Evolutionary conservation across 2,329 filamentous ascomycete genomes (phyloP).

Genomic region (Hysterium pulicare): DNA sequence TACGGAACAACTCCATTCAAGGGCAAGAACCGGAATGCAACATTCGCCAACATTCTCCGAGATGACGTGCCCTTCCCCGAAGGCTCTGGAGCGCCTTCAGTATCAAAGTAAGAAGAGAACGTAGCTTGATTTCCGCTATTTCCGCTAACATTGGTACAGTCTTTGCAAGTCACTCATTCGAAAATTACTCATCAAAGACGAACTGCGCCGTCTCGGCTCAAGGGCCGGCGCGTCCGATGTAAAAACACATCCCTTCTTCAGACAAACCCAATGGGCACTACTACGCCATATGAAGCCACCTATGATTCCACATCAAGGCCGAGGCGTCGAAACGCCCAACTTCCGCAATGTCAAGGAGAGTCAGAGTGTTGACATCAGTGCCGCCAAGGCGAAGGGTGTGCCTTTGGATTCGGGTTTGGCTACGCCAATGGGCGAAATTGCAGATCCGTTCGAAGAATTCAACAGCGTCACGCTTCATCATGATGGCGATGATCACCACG

Average conservation of each 20-base stretch:
- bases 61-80: conserved; percentile 97
- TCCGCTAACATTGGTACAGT: conserved; percentile 51
- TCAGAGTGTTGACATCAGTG: conserved; percentile 78
- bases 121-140: not conserved
- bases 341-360: conserved; percentile 98
- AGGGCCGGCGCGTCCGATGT: conserved; percentile 95
- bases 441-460: conserved; percentile 96
- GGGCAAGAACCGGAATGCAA: conserved; percentile 97
- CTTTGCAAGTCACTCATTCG: conserved; percentile 95
- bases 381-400: conserved; percentile 65
- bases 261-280: conserved; percentile 91
- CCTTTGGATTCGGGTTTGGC: conserved; percentile 80
- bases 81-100: conserved; percentile 74
- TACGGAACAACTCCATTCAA: conserved; percentile 99
- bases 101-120: conserved; percentile 75
- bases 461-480: conserved; percentile 98
- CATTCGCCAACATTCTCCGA: conserved; percentile 92
- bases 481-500: conserved; percentile 75
- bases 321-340: conserved; percentile 90
- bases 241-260: conserved; percentile 94
- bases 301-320: conserved; percentile 88
- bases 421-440: conserved; percentile 76
- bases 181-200: conserved; percentile 96
- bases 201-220: conserved; percentile 87
- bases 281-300: conserved; percentile 97